phyloP scores from a whole-genome alignment of 2,329 filamentous ascomycete species.

The Lecanosticta acicola region DNA sequence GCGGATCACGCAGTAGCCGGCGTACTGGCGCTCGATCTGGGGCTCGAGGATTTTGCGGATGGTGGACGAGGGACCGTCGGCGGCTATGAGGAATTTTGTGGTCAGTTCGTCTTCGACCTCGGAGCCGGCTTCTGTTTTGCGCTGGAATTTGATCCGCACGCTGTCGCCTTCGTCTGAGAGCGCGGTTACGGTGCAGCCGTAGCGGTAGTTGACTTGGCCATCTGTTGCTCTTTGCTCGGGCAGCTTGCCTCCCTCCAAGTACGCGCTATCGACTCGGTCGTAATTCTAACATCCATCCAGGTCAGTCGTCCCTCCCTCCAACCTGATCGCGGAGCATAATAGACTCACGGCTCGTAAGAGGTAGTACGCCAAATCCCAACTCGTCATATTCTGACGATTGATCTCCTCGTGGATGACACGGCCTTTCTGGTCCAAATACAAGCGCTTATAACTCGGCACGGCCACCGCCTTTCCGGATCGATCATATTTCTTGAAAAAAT shows the following conservation, averaged over 20 bases:
- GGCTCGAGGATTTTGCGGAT: conserved; percentile 28
- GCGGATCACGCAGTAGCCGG: conserved; percentile 31
- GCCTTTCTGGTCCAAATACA: conserved; percentile 26
- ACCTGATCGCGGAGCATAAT: neutral
- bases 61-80: conserved; percentile 38
- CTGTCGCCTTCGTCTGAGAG: conserved; percentile 25
- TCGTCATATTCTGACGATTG: conserved; percentile 43
- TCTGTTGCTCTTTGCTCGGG: conserved; percentile 18
- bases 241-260: conserved; percentile 24
- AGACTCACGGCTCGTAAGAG: conserved; percentile 35
- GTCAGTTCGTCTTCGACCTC: conserved; percentile 17
- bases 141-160: conserved; percentile 27
- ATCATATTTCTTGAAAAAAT: conserved; percentile 41
- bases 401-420: conserved; percentile 27
- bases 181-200: conserved; percentile 28
- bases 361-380: conserved; percentile 44
- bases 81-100: conserved; percentile 39
- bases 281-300: conserved; percentile 35
- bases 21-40: conserved; percentile 28
- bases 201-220: conserved; percentile 27
- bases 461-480: conserved; percentile 32
- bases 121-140: conserved; percentile 18
- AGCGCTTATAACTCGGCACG: conserved; percentile 23
- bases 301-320: neutral
- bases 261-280: conserved; percentile 34